Percentiles rank a stretch among this genome's conserved stretches.
Conservation (phyloP, 176 grass and related monocot species). For the Ensete glaucum region DNA sequence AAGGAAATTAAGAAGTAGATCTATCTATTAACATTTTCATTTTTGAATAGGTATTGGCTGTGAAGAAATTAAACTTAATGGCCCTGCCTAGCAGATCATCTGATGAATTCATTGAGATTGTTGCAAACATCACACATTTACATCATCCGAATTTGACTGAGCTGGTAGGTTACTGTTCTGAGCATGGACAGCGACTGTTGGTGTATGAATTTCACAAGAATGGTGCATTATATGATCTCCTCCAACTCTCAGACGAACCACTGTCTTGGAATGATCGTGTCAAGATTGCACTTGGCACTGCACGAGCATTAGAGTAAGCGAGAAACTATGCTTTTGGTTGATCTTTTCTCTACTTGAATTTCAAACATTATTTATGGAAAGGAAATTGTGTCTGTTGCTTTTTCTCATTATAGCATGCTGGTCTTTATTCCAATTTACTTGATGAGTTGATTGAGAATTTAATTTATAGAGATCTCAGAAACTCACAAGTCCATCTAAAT, state of each 20-base stretch:
- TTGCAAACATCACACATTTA: constrained; percentile 48
- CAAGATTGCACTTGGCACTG: constrained; percentile 83
- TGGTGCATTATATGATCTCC: constrained; percentile 66
- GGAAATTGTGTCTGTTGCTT: neutral
- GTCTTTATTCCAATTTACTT: neutral
- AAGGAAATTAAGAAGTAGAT: neutral
- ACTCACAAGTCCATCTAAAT: neutral
- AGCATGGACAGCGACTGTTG: constrained; percentile 71
- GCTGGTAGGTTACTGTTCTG: constrained; percentile 72
- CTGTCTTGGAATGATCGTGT: constrained; percentile 71
- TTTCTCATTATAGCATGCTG: neutral
- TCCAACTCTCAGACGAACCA: constrained; percentile 49
- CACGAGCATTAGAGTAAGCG: constrained; percentile 82
- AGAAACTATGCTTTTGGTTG: neutral
- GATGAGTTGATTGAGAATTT: neutral
- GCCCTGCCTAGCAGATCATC: constrained; percentile 41
- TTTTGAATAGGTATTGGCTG: constrained; percentile 50
- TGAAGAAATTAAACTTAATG: constrained; percentile 73
- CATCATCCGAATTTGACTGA: constrained; percentile 75
- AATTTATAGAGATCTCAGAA: neutral
- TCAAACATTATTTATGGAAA: neutral
- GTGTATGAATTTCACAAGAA: constrained; percentile 65
- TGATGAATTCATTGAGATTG: constrained; percentile 53
- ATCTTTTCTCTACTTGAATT: neutral
- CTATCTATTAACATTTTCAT: neutral